Evolutionary conservation across 495 filamentous ascomycete genomes (phyloP), one percentile per base, ranked within the genome.

Genomic region (Hypoxylon intermedium): DNA sequence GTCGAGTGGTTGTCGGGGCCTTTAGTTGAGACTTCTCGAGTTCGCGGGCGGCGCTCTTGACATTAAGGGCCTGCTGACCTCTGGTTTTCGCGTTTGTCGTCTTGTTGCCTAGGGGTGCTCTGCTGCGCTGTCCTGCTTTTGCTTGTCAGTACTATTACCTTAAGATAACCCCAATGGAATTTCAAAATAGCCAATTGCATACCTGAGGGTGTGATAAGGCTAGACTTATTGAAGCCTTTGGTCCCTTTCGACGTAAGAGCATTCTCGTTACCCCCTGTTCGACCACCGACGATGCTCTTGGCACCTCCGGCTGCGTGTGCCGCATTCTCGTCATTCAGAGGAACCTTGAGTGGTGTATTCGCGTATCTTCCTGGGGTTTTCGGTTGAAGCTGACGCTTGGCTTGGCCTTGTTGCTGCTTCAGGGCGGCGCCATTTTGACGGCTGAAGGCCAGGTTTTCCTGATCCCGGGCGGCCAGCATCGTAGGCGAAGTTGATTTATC

Each of bases 11-110:
- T 9, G 70, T 75, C 13, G 73, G 72, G 21, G 68, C 74, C 45
- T 69, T 71, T 3, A 55, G 63, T 19, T 76, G 68, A 0, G 77
- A 73, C 62, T 79, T 79, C 48, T 81, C 75, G 28, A 77, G 44
- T 47, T 77, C 66, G n/a, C 70, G 71, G 18, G 70, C 65, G 30
- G 69, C 68, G 13, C 69, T 65, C 57, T 80, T 82, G 36, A 66
- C 78, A 13, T 73, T 77, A 0, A 72, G 67, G 3, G 75, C 66
- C 15, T 74, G 91, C 63, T 87, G 85, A 3, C 82, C 82, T 67
- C 81, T 89, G 46, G 89, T 82, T 77, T 94, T 97, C 34, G 89
- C 90, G 74, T 99, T 99, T 37, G 94, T 97, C 0, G 93, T 98
- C 74, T 99, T 99, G 78, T 87, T 82, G 31, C 95, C 95, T 45